phyloP scores from a whole-genome alignment of 805 yeast genomes.

The Saccharomycopsis sp. region DNA sequence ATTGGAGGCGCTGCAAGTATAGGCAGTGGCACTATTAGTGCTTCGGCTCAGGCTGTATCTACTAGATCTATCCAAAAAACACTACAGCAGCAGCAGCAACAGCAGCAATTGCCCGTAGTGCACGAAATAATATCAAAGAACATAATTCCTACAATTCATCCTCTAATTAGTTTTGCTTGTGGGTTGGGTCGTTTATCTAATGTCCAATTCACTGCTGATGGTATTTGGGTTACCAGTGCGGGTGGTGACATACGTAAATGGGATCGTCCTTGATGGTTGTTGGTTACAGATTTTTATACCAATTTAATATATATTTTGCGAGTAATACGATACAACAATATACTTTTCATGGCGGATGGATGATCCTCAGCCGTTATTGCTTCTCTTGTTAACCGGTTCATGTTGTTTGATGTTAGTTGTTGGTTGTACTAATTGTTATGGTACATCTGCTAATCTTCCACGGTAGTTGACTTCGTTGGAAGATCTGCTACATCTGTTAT shows the following conservation, averaged over 20 bases:
- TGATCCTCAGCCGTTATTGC: too few relatives aligned
- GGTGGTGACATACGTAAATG: slow-evolving; percentile 36
- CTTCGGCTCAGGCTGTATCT: not conserved
- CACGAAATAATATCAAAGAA: slow-evolving; percentile 26
- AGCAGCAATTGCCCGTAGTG: slow-evolving; percentile 18
- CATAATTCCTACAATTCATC: slow-evolving; percentile 29
- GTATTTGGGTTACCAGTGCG: slow-evolving; percentile 33
- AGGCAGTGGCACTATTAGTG: not conserved
- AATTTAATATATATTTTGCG: too few relatives aligned
- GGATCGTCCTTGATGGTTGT: slow-evolving; percentile 24
- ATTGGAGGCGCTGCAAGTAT: not conserved
- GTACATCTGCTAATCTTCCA: too few relatives aligned
- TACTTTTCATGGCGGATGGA: too few relatives aligned
- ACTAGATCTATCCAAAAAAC: not conserved
- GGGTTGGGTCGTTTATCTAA: slow-evolving; percentile 31
- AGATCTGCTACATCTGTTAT: too few relatives aligned
- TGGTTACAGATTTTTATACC: not conserved
- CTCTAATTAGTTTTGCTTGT: slow-evolving; percentile 30
- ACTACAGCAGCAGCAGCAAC: not conserved
- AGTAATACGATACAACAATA: too few relatives aligned
- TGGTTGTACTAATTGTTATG: too few relatives aligned
- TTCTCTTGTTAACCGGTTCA: too few relatives aligned
- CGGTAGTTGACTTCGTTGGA: too few relatives aligned
- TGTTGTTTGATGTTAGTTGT: too few relatives aligned
- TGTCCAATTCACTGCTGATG: slow-evolving; percentile 27